phyloP scores from a whole-genome alignment of 805 yeast species.

The Spathaspora boniae region DNA sequence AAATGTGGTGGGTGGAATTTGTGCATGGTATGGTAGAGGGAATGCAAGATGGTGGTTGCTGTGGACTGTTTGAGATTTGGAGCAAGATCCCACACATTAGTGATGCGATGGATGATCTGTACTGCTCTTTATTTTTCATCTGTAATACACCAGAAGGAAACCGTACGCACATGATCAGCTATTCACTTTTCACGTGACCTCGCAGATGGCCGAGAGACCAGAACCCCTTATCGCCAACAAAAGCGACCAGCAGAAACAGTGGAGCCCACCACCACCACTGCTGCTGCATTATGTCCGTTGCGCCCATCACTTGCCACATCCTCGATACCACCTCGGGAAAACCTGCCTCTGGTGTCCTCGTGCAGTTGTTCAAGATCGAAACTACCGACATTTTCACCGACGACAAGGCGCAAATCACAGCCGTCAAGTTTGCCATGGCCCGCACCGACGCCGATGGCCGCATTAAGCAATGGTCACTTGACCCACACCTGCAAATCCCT shows the following conservation, averaged over 20 bases:
- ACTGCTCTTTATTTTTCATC: no score
- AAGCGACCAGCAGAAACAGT: no score
- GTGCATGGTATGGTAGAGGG: constrained; percentile 1
- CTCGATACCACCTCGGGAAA: constrained; percentile 79
- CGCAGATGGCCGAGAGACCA: no score
- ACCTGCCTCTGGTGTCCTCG: constrained; percentile 77
- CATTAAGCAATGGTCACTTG: constrained; percentile 60
- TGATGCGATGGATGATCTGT: no score
- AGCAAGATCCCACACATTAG: constrained; percentile 58
- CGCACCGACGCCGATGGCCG: constrained; percentile 81
- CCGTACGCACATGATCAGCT: no score
- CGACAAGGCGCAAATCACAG: no score
- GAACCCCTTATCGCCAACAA: no score
- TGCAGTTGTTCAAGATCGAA: constrained; percentile 46
- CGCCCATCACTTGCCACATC: constrained; percentile 80
- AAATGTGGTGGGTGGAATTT: not conserved
- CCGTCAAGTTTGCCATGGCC: constrained; percentile 59
- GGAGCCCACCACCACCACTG: no score
- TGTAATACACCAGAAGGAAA: no score
- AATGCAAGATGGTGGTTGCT: constrained; percentile 7
- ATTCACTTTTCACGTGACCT: no score
- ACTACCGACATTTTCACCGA: no score
- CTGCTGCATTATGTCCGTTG: constrained; percentile 5
- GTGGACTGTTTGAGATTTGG: constrained; percentile 16
- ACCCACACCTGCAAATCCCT: constrained; percentile 26